Conservation (phyloP, 139 green algal genomes). For the Astrephomene gubernaculifera region DNA sequence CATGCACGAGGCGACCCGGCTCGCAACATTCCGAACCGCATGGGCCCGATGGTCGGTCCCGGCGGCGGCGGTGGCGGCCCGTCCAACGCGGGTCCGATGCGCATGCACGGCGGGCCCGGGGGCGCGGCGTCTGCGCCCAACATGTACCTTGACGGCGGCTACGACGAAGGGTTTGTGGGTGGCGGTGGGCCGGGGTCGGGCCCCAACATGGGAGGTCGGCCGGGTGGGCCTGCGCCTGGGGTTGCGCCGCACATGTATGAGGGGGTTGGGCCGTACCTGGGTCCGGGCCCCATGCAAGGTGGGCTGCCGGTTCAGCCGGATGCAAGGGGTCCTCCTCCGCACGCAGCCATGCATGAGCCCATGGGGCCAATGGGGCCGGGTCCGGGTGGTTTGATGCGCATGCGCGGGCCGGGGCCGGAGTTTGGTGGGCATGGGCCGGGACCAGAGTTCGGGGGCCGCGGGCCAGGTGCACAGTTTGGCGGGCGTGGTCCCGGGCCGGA, state of each 20-base stretch:
- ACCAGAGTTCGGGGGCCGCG: not conserved
- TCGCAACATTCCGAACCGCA: no score
- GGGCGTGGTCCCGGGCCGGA: not conserved
- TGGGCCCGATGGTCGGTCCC: not conserved
- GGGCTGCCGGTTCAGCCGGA: not conserved
- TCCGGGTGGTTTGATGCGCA: slow-evolving; percentile 10
- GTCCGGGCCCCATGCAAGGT: not conserved
- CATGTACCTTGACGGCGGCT: slow-evolving; percentile 30
- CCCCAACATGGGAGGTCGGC: not conserved
- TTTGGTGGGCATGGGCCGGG: not conserved
- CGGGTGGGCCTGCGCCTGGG: not conserved
- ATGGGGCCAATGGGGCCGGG: not conserved
- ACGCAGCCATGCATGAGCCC: not conserved
- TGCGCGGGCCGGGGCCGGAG: not conserved
- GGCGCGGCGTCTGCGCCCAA: not conserved
- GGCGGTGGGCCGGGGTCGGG: not conserved
- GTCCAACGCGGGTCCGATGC: not conserved
- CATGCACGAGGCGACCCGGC: not conserved
- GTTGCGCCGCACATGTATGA: not conserved
- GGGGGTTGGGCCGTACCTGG: not conserved
- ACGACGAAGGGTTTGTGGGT: not conserved
- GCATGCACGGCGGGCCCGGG: not conserved
- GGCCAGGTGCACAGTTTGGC: not conserved
- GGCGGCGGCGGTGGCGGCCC: not conserved
- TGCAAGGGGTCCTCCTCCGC: not conserved